Conservation (phyloP, 495 filamentous ascomycete species). For the Chaetomium cochliodes region DNA sequence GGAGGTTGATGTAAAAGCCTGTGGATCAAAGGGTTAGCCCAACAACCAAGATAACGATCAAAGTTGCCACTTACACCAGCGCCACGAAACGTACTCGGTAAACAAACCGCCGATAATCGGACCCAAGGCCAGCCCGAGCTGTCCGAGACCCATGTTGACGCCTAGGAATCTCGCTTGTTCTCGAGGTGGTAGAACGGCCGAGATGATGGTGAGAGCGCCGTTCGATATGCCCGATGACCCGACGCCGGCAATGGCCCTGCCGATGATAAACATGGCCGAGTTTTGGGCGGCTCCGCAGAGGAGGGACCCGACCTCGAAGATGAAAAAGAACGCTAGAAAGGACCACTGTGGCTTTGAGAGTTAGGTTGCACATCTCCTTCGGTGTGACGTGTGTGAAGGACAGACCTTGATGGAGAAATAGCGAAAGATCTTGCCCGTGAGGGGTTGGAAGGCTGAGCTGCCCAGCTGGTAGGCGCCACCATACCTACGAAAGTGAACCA, state of each 20-base stretch:
- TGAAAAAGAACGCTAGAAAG: slow-evolving; percentile 35
- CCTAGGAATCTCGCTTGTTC: slow-evolving; percentile 39
- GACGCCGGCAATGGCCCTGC: slow-evolving; percentile 51
- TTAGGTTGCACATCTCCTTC: background rate
- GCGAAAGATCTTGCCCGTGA: slow-evolving; percentile 48
- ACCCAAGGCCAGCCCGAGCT: slow-evolving; percentile 63
- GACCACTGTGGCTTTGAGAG: slow-evolving; percentile 31
- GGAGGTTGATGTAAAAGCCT: slow-evolving; percentile 67
- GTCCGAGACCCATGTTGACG: slow-evolving; percentile 48
- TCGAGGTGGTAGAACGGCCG: slow-evolving; percentile 31
- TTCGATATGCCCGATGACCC: slow-evolving; percentile 38
- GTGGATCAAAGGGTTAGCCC: background rate
- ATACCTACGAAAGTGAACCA: slow-evolving; percentile 43
- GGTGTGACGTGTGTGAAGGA: background rate
- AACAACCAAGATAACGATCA: background rate
- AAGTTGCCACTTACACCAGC: slow-evolving; percentile 38
- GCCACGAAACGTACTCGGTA: slow-evolving; percentile 53
- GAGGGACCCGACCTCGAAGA: slow-evolving; percentile 49
- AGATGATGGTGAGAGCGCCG: slow-evolving; percentile 34
- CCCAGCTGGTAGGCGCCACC: slow-evolving; percentile 50
- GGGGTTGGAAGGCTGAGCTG: slow-evolving; percentile 44
- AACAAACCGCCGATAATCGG: slow-evolving; percentile 57
- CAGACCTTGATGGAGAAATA: slow-evolving; percentile 40
- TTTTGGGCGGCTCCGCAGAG: slow-evolving; percentile 51
- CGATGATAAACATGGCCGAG: slow-evolving; percentile 50